Percentiles rank a stretch among this genome's conserved stretches.
These are phyloP conservation scores for Rubia yunnanensis DNA, from an alignment of 257 asterid genomes.

Conservation along the genomic window DNA sequence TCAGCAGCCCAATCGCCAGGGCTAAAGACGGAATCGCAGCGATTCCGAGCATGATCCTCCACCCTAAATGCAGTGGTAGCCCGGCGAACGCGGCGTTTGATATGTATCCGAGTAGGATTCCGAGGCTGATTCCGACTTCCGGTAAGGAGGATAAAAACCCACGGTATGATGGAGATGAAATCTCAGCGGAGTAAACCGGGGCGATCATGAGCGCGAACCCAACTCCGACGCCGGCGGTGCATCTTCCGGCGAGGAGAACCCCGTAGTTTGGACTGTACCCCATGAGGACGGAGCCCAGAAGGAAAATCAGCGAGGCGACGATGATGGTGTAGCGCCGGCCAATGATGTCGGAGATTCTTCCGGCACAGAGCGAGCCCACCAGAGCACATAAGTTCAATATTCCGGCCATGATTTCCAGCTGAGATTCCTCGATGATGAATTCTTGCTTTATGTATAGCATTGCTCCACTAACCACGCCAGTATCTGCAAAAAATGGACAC, in stretches of 20 bases:
- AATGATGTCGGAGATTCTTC: slow-evolving; percentile 55
- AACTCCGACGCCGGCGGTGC: slow-evolving; percentile 66
- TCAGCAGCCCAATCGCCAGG: slow-evolving; percentile 40
- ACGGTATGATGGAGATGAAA: slow-evolving; percentile 53
- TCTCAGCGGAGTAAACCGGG: slow-evolving; percentile 71
- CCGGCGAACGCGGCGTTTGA: slow-evolving; percentile 41
- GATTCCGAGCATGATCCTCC: slow-evolving; percentile 76
- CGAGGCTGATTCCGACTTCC: slow-evolving; percentile 58
- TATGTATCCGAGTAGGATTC: slow-evolving; percentile 53
- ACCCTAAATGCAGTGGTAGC: slow-evolving; percentile 32
- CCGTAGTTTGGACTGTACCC: slow-evolving; percentile 51
- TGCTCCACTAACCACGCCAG: slow-evolving; percentile 87
- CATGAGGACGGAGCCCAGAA: slow-evolving; percentile 60
- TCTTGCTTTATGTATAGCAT: slow-evolving; percentile 67
- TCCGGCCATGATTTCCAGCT: slow-evolving; percentile 56
- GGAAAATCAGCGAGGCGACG: slow-evolving; percentile 47
- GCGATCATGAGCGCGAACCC: slow-evolving; percentile 90
- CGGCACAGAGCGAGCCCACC: slow-evolving; percentile 58
- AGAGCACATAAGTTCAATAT: slow-evolving; percentile 59
- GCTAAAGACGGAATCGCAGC: slow-evolving; percentile 54
- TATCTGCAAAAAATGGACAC: slow-evolving; percentile 25
- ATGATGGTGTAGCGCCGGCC: slow-evolving; percentile 60
- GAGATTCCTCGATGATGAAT: slow-evolving; percentile 39
- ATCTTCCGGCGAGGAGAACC: slow-evolving; percentile 42
- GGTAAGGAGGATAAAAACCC: slow-evolving; percentile 63